phyloP scores from a whole-genome alignment of 331 rosid species.

The Rosa hybrid region DNA sequence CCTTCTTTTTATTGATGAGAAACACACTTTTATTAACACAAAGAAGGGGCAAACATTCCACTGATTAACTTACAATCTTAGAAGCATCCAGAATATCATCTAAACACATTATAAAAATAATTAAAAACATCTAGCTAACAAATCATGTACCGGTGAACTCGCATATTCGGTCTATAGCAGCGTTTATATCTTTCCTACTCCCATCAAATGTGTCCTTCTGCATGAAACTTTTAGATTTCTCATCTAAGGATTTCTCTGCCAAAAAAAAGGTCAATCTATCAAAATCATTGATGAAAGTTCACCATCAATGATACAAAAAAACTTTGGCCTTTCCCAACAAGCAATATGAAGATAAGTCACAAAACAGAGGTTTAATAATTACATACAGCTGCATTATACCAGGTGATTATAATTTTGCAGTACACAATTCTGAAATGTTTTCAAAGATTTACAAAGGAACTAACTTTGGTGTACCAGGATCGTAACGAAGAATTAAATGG shows the following conservation, averaged over 20 bases:
- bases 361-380: neutral
- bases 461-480: neutral
- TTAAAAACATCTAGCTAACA: neutral
- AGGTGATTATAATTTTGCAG: neutral
- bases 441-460: neutral
- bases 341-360: neutral
- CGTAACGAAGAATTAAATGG: neutral
- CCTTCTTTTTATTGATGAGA: neutral
- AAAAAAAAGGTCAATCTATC: constrained; percentile 6
- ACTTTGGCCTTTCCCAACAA: neutral
- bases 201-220: constrained; percentile 84
- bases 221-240: constrained; percentile 60
- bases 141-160: constrained; percentile 76
- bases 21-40: neutral
- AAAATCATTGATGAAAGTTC: neutral
- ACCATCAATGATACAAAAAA: neutral
- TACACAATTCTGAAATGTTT: neutral
- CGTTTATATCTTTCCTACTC: constrained; percentile 82
- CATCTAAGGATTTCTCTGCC: constrained; percentile 65
- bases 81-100: neutral
- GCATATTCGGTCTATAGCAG: constrained; percentile 84
- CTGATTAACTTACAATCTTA: neutral
- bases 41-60: neutral
- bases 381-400: neutral
- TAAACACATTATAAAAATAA: neutral